phyloP scores from a whole-genome alignment of 1,139 yeast species.

The Hemisphaericaspora subhashii region DNA sequence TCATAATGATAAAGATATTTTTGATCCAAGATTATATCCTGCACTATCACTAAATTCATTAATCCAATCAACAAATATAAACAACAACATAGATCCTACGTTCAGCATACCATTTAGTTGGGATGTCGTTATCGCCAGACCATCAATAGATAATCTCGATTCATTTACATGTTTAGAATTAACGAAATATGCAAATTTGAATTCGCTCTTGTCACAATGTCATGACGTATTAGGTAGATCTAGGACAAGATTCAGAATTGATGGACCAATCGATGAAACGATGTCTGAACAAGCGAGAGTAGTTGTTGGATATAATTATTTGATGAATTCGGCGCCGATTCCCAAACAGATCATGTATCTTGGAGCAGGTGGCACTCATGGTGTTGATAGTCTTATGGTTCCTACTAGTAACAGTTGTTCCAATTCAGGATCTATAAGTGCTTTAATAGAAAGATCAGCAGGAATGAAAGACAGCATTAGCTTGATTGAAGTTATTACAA shows the following conservation, averaged over 20 bases:
- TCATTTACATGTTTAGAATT: slow-evolving; percentile 3
- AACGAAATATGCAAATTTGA: slow-evolving; percentile 1
- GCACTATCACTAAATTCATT: slow-evolving; percentile 17
- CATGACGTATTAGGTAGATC: slow-evolving; percentile 2
- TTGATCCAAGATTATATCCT: slow-evolving; percentile 22
- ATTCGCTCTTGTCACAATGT: slow-evolving; percentile 5
- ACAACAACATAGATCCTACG: slow-evolving; percentile 5
- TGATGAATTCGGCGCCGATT: slow-evolving; percentile 15
- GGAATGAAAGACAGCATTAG: neutral
- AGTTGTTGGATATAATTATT: slow-evolving; percentile 14
- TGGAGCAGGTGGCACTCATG: slow-evolving; percentile 16
- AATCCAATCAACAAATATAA: neutral
- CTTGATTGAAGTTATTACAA: neutral
- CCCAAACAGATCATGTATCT: slow-evolving; percentile 18
- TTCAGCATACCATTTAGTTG: slow-evolving; percentile 20
- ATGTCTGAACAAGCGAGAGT: slow-evolving; percentile 13
- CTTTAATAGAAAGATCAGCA: neutral
- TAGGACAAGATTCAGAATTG: slow-evolving; percentile 6
- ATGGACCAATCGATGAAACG: slow-evolving; percentile 10
- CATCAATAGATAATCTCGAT: slow-evolving; percentile 6
- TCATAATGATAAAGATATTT: neutral
- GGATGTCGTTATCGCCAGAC: slow-evolving; percentile 10
- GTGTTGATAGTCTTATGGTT: slow-evolving; percentile 7
- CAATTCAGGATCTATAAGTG: neutral
- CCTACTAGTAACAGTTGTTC: slow-evolving; percentile 4